Conservation (phyloP, 2,329 filamentous ascomycete genomes). For the Ophiostoma ulmi region DNA sequence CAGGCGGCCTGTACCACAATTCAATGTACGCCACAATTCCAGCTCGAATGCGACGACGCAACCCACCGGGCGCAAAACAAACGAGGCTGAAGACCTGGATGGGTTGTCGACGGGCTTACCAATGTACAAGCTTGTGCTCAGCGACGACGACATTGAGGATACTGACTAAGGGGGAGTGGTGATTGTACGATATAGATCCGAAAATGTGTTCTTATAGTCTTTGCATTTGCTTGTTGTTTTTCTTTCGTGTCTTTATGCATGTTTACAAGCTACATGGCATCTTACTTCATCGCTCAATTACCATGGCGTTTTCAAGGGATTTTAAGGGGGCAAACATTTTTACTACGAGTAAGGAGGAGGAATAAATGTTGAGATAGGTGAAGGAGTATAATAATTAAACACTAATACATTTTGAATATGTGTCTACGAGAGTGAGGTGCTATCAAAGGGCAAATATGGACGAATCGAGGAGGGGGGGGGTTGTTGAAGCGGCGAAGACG, state of each 20-base stretch:
- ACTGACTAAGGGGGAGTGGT: slow-evolving; percentile 31
- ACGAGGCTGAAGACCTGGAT: slow-evolving; percentile 31
- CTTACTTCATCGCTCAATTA: neutral
- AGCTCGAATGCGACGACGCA: slow-evolving; percentile 22
- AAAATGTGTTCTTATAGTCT: neutral
- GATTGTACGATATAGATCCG: neutral
- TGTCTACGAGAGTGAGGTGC: neutral
- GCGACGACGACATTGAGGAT: slow-evolving; percentile 82
- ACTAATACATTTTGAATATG: neutral
- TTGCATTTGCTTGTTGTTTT: neutral
- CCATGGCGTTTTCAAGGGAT: neutral
- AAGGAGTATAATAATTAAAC: neutral
- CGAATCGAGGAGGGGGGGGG: neutral
- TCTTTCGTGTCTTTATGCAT: neutral
- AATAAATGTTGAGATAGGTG: neutral
- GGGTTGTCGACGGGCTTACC: slow-evolving; percentile 37
- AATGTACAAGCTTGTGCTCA: slow-evolving; percentile 65
- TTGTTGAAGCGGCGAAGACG: too few relatives aligned
- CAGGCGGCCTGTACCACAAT: slow-evolving; percentile 24
- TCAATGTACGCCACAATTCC: neutral
- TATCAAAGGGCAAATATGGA: too few relatives aligned
- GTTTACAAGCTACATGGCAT: slow-evolving; percentile 6
- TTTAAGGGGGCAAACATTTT: neutral
- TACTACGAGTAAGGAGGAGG: neutral
- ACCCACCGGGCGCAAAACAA: slow-evolving; percentile 30